Percentiles rank a stretch among this genome's conserved stretches.
Conservation (phyloP, 257 asterid species). For the Scutellaria barbata region DNA sequence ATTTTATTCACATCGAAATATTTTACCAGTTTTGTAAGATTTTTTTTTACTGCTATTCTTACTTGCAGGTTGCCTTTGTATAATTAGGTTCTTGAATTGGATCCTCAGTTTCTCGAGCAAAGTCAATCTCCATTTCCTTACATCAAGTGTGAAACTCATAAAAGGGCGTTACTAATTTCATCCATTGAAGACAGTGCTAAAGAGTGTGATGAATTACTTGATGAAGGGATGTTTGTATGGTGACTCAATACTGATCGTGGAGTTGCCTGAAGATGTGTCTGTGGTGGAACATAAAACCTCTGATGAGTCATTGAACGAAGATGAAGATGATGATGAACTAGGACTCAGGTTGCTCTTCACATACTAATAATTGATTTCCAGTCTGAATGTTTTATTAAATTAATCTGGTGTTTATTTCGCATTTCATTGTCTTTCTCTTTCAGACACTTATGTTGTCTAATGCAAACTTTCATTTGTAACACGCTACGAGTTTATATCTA, state of each 20-base stretch:
- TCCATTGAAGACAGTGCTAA: neutral
- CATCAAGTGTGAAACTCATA: slow-evolving; percentile 20
- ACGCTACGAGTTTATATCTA: too few relatives aligned
- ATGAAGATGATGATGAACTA: neutral
- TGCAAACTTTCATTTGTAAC: too few relatives aligned
- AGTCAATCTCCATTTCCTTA: slow-evolving; percentile 32
- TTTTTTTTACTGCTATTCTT: neutral
- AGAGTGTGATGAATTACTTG: slow-evolving; percentile 32
- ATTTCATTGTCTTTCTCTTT: too few relatives aligned
- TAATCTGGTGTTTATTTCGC: too few relatives aligned
- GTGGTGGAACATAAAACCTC: neutral
- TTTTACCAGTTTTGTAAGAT: too few relatives aligned
- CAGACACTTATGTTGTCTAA: too few relatives aligned
- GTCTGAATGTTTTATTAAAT: too few relatives aligned
- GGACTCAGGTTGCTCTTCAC: too few relatives aligned
- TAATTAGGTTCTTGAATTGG: slow-evolving; percentile 38
- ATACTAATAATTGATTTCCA: too few relatives aligned
- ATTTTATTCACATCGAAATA: neutral
- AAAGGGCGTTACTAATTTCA: neutral
- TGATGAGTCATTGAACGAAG: neutral
- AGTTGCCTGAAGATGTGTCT: slow-evolving; percentile 23
- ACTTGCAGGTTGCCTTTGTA: neutral
- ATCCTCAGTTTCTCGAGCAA: slow-evolving; percentile 30
- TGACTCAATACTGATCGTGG: slow-evolving; percentile 13
- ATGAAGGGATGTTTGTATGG: slow-evolving; percentile 3